Evolutionary conservation across 2,329 filamentous ascomycete species (phyloP).

Genomic region (Pseudogymnoascus sp.): DNA sequence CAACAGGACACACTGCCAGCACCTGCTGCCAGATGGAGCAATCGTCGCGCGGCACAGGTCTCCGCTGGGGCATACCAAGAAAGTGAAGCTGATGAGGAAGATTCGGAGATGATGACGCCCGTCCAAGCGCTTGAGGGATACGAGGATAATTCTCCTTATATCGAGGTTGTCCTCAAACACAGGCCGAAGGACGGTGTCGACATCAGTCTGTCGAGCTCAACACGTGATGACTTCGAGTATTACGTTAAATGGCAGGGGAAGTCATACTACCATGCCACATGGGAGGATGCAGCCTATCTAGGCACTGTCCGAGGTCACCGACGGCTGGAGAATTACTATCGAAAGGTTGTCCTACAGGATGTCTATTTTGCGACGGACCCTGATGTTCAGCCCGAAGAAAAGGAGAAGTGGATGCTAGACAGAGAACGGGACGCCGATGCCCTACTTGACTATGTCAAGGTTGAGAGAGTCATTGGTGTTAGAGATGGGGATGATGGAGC

Average conservation of each 20-base stretch:
- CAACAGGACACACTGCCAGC: constrained; percentile 59
- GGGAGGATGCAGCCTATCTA: constrained; percentile 74
- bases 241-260: constrained; percentile 96
- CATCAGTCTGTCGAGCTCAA: constrained; percentile 45
- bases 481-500: constrained; percentile 64
- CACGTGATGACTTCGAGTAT: constrained; percentile 74
- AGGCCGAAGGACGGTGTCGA: constrained; percentile 62
- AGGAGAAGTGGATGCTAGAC: constrained; percentile 92
- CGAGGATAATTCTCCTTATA: constrained; percentile 73
- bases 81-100: constrained; percentile 56
- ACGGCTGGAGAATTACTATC: constrained; percentile 91
- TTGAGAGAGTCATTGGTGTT: constrained; percentile 84
- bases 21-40: constrained; percentile 79
- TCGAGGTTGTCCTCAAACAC: constrained; percentile 87
- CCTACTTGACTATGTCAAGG: constrained; percentile 80
- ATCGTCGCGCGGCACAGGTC: constrained; percentile 69
- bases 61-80: constrained; percentile 57
- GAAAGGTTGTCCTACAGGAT: constrained; percentile 72
- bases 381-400: constrained; percentile 72
- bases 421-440: constrained; percentile 85
- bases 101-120: constrained; percentile 55
- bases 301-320: constrained; percentile 74
- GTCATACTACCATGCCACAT: constrained; percentile 91
- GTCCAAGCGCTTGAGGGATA: constrained; percentile 62
- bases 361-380: constrained; percentile 66